Evolutionary conservation across 2,329 filamentous ascomycete species (phyloP).

Genomic region (Lachnellula hyalina): DNA sequence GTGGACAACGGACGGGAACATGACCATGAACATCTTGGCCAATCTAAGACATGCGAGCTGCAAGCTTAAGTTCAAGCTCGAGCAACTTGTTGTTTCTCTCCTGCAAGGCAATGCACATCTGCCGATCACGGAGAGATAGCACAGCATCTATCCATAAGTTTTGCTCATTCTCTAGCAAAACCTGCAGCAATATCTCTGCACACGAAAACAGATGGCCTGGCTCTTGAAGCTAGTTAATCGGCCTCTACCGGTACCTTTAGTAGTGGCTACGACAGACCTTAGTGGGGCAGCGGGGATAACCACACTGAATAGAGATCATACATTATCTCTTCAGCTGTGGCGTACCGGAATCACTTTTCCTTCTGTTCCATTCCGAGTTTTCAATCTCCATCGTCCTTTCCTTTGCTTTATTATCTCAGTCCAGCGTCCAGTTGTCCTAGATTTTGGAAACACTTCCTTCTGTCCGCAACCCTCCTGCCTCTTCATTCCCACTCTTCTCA

Average conservation of each 20-base stretch:
- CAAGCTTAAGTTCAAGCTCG: no score
- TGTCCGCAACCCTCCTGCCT: not conserved
- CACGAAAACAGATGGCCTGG: not conserved
- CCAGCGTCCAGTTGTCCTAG: not conserved
- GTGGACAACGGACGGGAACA: no score
- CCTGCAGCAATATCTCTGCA: not conserved
- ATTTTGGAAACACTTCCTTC: not conserved
- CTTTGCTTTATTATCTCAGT: not conserved
- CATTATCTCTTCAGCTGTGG: not conserved
- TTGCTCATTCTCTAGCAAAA: not conserved
- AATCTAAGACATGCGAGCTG: no score
- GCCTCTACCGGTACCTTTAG: not conserved
- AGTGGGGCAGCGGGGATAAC: not conserved
- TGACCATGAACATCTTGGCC: no score
- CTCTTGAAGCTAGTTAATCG: not conserved
- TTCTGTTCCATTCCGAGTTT: not conserved
- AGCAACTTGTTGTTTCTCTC: no score
- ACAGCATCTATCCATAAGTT: not conserved
- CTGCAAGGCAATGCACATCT: not conserved
- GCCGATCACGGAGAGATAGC: not conserved
- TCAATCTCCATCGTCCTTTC: not conserved
- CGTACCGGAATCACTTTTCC: not conserved
- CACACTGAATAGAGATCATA: not conserved
- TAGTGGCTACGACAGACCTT: not conserved
- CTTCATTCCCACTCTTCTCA: not conserved